A percentile compares a stretch with the other conserved stretches of the same genome.
phyloP scores from a whole-genome alignment of 768 basidiomycete genomes.

The Tulasnella sp. region DNA sequence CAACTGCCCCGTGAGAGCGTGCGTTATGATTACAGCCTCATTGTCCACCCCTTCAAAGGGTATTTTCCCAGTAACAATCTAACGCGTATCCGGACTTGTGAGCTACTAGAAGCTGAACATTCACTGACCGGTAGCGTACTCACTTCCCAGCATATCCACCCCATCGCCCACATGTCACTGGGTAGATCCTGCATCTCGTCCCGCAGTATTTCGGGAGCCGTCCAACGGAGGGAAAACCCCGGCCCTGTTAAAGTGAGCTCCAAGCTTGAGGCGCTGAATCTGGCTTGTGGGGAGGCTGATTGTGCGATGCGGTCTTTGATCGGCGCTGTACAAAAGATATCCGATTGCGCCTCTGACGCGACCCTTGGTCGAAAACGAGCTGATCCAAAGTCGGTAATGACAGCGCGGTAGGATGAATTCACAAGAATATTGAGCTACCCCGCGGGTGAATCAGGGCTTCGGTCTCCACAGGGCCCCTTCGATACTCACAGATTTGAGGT shows the following conservation, averaged over 20 bases:
- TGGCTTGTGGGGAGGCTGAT: no score
- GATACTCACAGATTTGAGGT: not conserved
- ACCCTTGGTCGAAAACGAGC: not conserved
- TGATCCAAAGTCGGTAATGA: no score
- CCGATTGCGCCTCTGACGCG: not conserved
- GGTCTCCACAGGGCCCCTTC: not conserved
- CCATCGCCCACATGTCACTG: not conserved
- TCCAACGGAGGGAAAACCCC: not conserved
- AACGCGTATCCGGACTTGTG: no score
- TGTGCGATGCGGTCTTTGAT: no score
- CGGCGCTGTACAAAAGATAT: not conserved
- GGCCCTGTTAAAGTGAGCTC: not conserved
- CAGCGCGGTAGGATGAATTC: not conserved
- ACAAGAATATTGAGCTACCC: not conserved
- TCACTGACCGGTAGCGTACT: not conserved
- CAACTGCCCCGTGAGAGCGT: not conserved
- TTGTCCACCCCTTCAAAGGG: not conserved
- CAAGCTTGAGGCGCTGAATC: not conserved
- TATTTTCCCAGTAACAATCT: no score
- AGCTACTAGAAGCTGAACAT: no score
- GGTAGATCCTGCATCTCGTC: not conserved
- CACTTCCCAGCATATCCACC: not conserved
- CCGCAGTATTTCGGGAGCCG: not conserved
- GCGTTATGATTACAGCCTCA: not conserved
- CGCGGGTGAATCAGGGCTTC: not conserved